Base-by-base conservation (phyloP, 2,329 filamentous ascomycete species). In the Epicoccum nigrum region DNA sequence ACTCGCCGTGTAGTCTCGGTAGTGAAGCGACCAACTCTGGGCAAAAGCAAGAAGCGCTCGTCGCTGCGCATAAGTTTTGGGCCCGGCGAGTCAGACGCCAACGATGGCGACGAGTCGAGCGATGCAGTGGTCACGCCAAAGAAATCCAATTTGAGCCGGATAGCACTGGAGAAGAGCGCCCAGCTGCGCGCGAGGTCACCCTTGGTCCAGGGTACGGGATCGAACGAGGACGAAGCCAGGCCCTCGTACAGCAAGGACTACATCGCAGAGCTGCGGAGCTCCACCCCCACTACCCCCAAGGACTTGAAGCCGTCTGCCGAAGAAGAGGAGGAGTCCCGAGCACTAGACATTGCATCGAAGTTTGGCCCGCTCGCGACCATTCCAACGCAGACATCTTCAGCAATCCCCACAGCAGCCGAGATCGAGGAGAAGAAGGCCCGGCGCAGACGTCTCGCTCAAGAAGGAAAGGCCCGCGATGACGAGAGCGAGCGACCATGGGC, bases 401-500 rank as follows among this genome's bases (percentile, higher is more conserved):
- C 78, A 5, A 92, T 97, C 57, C 86, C 93, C 3, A 92, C 88
- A 2, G 88, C 92, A 55, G 84, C 88, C 2, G 90, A 97, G 67
- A 96, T 97, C 42, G 83, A 83, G 21, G 92, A 96, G 74, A 95
- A 92, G 77, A 97, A 97, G 73, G 89, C 91, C 54, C 85, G 94
- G 2, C 84, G 93, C 13, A 88, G 88, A n/a, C 86, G 93, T 1
- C 73, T 95, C 9, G 92, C 92, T 0, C 81, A 85, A 45, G 86
- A 92, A 64, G 76, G 89, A 40, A 85, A 87, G n/a, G 63, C 64
- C 46, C 79, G 84, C 47, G 83, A 82, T 27, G 73, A 77, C 48
- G 74, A 73, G 2, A 77, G 79, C 25, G 74, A 78, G 41, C 70
- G 71, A 28, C 71, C 73, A 5, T 74, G 67, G 63, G 71, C 69